Percentiles rank a stretch among this genome's conserved stretches.
Evolutionary conservation across 345 rosid genomes (phyloP).

Genomic region (Brassica cretica): DNA sequence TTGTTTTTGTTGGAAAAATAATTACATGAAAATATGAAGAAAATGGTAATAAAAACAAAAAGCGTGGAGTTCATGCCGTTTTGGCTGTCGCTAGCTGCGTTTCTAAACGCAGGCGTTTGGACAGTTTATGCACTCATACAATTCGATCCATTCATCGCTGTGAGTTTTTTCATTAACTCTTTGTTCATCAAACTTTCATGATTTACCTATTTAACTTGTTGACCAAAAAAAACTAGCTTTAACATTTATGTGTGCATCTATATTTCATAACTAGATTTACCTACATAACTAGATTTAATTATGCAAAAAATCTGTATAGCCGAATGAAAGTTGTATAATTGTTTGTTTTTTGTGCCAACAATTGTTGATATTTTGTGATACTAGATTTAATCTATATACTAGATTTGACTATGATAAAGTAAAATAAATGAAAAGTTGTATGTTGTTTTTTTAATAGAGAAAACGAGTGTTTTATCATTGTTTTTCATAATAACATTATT

Average conservation of each 20-base stretch:
- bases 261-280: neutral
- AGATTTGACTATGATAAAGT: neutral
- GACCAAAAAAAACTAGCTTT: neutral
- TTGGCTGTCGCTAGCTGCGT: slow-evolving; percentile 63
- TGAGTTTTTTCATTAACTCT: slow-evolving; percentile 27
- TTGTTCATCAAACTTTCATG: neutral
- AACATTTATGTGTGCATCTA: neutral
- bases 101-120: slow-evolving; percentile 73
- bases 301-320: neutral
- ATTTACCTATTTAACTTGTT: neutral
- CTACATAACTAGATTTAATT: neutral
- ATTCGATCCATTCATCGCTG: slow-evolving; percentile 68
- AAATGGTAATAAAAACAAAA: slow-evolving; percentile 71
- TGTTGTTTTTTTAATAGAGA: neutral
- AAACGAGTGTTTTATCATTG: neutral
- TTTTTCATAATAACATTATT: neutral
- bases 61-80: slow-evolving; percentile 97
- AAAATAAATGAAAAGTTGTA: neutral
- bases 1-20: neutral
- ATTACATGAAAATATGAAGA: slow-evolving; percentile 49
- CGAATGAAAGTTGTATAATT: neutral
- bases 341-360: neutral
- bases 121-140: slow-evolving; percentile 65
- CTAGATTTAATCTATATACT: neutral
- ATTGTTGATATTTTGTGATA: neutral